A percentile compares a stretch with the other conserved stretches of the same genome.
phyloP scores from a whole-genome alignment of 1,284 basidiomycete species.

The Papiliotrema flavescens region DNA sequence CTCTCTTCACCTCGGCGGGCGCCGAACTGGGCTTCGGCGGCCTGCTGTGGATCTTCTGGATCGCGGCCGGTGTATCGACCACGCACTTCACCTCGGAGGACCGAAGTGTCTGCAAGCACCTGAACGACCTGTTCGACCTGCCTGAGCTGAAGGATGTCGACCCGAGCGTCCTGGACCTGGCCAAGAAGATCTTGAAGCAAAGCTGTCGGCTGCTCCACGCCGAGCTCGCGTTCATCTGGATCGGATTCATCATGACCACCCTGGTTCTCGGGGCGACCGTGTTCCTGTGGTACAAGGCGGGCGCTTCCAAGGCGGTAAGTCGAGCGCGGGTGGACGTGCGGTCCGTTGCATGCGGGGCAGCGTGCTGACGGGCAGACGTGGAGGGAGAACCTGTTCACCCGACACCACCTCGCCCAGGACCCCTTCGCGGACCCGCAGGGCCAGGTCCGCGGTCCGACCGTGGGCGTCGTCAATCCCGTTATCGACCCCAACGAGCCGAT shows the following conservation, averaged over 20 bases:
- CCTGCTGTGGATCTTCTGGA: slow-evolving; percentile 24
- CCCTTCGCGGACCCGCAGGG: slow-evolving; percentile 4
- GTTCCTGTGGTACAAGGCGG: slow-evolving; percentile 3
- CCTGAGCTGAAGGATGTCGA: slow-evolving; percentile 23
- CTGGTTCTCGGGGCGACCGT: slow-evolving; percentile 12
- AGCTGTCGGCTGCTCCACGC: slow-evolving; percentile 27
- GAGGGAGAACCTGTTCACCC: background rate
- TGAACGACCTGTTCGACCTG: slow-evolving; percentile 26
- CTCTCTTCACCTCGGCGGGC: background rate
- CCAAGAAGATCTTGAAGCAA: slow-evolving; percentile 25
- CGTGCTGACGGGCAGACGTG: background rate
- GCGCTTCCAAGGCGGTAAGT: background rate
- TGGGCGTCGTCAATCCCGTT: slow-evolving; percentile 1
- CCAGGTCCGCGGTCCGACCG: background rate
- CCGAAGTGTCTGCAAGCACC: slow-evolving; percentile 24
- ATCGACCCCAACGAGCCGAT: background rate
- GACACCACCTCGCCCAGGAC: background rate
- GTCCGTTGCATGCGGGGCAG: background rate
- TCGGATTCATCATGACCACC: slow-evolving; percentile 22
- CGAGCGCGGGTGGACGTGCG: background rate
- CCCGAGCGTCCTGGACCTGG: slow-evolving; percentile 12
- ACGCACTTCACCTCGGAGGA: slow-evolving; percentile 18
- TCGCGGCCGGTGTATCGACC: slow-evolving; percentile 17
- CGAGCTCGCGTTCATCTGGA: slow-evolving; percentile 31
- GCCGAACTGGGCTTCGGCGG: slow-evolving; percentile 3